Evolutionary conservation across 2,329 filamentous ascomycete genomes (phyloP).

Genomic region (Penicillium psychrosexuale): DNA sequence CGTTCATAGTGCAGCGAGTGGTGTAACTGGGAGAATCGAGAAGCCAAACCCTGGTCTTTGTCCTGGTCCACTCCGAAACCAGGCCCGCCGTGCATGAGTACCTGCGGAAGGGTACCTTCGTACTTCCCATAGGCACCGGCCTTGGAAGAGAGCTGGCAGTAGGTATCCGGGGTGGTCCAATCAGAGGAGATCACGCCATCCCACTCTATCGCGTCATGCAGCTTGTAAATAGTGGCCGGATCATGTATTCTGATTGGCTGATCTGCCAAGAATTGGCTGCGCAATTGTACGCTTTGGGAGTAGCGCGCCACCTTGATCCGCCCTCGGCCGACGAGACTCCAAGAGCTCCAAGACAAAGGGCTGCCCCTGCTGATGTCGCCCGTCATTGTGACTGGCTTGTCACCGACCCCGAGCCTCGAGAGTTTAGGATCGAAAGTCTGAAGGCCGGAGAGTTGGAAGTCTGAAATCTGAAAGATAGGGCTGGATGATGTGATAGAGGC

Average conservation of each 20-base stretch:
- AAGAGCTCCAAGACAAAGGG: constrained; percentile 3
- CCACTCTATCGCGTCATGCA: constrained; percentile 35
- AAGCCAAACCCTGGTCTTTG: background rate
- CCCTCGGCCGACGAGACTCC: constrained; percentile 18
- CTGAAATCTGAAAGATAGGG: background rate
- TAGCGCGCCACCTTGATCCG: constrained; percentile 33
- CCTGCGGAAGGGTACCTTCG: constrained; percentile 5
- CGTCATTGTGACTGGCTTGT: constrained; percentile 10
- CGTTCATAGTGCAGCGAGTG: constrained; percentile 1
- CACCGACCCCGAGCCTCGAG: background rate
- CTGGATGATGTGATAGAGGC: background rate
- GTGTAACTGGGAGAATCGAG: background rate
- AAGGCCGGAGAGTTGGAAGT: background rate
- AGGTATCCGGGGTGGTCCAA: constrained; percentile 17
- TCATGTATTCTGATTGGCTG: constrained; percentile 23
- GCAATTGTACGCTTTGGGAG: constrained; percentile 23
- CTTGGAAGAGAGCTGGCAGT: constrained; percentile 12
- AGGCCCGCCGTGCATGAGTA: background rate
- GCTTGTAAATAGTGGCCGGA: constrained; percentile 28
- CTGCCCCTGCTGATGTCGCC: constrained; percentile 10
- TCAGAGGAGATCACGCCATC: constrained; percentile 27
- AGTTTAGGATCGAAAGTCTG: background rate
- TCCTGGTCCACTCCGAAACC: constrained; percentile 5
- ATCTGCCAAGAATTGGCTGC: constrained; percentile 23
- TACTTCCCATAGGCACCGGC: background rate